Percentiles rank a stretch among this genome's conserved stretches.
Conservation (phyloP, 2,329 filamentous ascomycete species). For the Acarospora socialis region DNA sequence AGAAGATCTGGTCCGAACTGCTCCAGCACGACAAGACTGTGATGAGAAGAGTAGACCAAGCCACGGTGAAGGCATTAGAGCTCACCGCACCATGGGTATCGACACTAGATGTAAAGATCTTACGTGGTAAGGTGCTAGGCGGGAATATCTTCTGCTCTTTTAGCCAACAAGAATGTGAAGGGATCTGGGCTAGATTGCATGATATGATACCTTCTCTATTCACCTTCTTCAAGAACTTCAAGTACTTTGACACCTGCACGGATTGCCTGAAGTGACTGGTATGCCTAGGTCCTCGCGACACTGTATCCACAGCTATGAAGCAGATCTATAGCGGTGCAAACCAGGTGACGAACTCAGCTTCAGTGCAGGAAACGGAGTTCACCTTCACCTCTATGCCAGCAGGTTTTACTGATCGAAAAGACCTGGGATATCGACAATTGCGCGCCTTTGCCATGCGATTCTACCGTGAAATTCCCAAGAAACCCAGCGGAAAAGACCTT, state of each 20-base stretch:
- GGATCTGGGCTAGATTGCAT: conserved; percentile 1
- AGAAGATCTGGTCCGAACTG: conserved; percentile 5
- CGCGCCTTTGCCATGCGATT: conserved; percentile 1
- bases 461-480: conserved; percentile 3
- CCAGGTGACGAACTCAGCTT: conserved; percentile 1
- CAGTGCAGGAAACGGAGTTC: neutral
- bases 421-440: conserved; percentile 3
- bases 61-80: conserved; percentile 5
- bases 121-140: conserved; percentile 4
- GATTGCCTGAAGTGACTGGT: conserved; percentile 1
- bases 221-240: conserved; percentile 1
- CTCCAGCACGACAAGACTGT: conserved; percentile 4
- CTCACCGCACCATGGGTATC: conserved; percentile 2
- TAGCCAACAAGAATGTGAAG: conserved; percentile 2
- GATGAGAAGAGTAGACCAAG: conserved; percentile 4
- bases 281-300: conserved; percentile 1
- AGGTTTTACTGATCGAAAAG: neutral
- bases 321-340: conserved; percentile 2
- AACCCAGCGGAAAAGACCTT: conserved; percentile 2
- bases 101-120: conserved; percentile 4
- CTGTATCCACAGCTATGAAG: conserved; percentile 1
- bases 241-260: conserved; percentile 1
- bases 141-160: conserved; percentile 3
- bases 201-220: conserved; percentile 2
- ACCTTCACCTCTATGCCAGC: conserved; percentile 1